A percentile compares a stretch with the other conserved stretches of the same genome.
phyloP scores from a whole-genome alignment of 2,329 filamentous ascomycete genomes.

The Corinectria fuckeliana region DNA sequence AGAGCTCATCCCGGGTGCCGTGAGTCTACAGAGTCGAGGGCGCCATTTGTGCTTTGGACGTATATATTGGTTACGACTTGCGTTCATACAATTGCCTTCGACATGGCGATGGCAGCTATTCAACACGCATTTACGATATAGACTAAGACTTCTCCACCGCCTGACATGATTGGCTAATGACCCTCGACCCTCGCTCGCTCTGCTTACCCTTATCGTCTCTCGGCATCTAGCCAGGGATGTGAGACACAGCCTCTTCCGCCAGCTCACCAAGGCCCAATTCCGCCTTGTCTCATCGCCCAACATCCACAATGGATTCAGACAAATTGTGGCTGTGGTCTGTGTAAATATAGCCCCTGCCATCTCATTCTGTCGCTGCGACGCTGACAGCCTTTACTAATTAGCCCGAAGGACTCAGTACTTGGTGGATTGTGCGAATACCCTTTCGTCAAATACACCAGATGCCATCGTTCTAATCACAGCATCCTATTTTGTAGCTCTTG shows the following conservation, averaged over 20 bases:
- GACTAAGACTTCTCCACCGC: no score
- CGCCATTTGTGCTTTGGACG: not conserved
- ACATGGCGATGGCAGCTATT: no score
- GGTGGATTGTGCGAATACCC: no score
- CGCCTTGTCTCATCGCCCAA: not conserved
- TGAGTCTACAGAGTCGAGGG: not conserved
- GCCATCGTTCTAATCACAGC: no score
- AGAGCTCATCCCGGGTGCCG: not conserved
- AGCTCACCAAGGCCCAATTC: not conserved
- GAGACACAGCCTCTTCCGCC: not conserved
- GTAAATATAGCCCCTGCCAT: not conserved
- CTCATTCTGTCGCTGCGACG: not conserved
- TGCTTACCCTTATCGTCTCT: not conserved
- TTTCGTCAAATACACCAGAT: no score
- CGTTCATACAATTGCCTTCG: no score
- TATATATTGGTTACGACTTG: no score
- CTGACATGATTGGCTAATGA: no score
- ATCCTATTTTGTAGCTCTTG: no score
- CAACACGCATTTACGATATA: no score
- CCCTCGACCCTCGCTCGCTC: not conserved
- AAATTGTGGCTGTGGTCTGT: not conserved
- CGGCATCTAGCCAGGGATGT: not conserved
- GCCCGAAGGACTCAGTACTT: no score
- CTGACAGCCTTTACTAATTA: not conserved
- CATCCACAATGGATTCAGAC: not conserved